These are phyloP conservation scores for Oryza longistaminata DNA, from an alignment of 176 grass and related monocot genomes.

Conservation along the genomic window DNA sequence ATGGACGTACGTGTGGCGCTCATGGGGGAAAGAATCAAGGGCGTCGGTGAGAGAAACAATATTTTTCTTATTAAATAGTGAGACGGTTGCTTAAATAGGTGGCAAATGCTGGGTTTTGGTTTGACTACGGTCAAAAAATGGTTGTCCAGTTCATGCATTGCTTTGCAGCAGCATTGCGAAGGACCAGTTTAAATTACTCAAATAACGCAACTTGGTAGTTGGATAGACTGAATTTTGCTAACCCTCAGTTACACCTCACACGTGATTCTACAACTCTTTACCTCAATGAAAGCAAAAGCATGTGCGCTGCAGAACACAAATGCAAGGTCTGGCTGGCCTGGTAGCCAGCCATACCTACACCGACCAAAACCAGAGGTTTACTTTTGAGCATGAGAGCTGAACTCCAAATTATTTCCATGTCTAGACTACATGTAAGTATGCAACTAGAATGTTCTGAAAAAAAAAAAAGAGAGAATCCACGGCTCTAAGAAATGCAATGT, in stretches of 20 bases:
- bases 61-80: not conserved
- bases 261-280: conserved; percentile 1
- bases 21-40: conserved; percentile 38
- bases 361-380: not conserved
- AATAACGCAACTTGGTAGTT: conserved; percentile 25
- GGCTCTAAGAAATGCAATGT: too few species aligned
- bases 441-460: not conserved
- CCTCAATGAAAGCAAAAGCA: not conserved
- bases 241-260: conserved; percentile 12
- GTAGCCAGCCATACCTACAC: not conserved
- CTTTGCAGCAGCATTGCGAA: not conserved
- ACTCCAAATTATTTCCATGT: not conserved
- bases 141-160: conserved; percentile 21
- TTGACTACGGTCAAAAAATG: conserved; percentile 44
- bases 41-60: conserved; percentile 31
- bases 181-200: not conserved
- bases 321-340: not conserved
- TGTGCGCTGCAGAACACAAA: not conserved
- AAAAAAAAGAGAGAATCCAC: not conserved
- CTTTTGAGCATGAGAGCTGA: not conserved
- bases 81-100: conserved; percentile 29
- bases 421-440: not conserved
- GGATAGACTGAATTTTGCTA: conserved; percentile 27
- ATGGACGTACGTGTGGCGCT: conserved; percentile 32
- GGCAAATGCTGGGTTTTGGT: conserved; percentile 39